Conservation (phyloP, 768 basidiomycete genomes). For the Cystofilobasidium bisporidii region DNA sequence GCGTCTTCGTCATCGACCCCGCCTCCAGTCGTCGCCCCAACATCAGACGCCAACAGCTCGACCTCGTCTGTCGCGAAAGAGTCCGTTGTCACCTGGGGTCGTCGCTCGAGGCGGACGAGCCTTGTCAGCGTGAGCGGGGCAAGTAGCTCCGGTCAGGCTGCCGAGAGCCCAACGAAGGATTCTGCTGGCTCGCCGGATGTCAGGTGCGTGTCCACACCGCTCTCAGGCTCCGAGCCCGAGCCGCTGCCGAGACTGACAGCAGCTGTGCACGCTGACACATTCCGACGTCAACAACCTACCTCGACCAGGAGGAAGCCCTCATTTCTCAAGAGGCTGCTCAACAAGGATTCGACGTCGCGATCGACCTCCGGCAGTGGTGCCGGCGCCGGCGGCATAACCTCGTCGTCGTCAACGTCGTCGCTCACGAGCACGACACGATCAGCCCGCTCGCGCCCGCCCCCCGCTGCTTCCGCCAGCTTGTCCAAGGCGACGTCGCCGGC, state of each 20-base stretch:
- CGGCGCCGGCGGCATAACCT: not conserved
- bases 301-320: not conserved
- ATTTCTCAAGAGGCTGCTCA: not conserved
- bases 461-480: not conserved
- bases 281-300: no score
- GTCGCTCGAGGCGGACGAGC: not conserved
- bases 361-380: not conserved
- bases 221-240: not conserved
- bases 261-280: no score
- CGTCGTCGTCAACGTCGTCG: conserved; percentile 1
- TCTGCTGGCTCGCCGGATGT: not conserved
- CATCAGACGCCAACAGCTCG: not conserved
- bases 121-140: not conserved
- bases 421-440: not conserved
- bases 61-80: not conserved
- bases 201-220: not conserved
- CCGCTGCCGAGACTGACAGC: not conserved
- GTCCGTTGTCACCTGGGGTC: not conserved
- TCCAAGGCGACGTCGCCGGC: not conserved
- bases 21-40: not conserved
- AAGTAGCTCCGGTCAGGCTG: not conserved
- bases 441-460: not conserved
- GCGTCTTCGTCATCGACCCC: not conserved
- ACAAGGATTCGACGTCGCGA: not conserved
- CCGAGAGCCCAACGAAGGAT: not conserved